Conservation (phyloP, 1,139 yeast species). For the Scheffersomyces illinoinensis region DNA sequence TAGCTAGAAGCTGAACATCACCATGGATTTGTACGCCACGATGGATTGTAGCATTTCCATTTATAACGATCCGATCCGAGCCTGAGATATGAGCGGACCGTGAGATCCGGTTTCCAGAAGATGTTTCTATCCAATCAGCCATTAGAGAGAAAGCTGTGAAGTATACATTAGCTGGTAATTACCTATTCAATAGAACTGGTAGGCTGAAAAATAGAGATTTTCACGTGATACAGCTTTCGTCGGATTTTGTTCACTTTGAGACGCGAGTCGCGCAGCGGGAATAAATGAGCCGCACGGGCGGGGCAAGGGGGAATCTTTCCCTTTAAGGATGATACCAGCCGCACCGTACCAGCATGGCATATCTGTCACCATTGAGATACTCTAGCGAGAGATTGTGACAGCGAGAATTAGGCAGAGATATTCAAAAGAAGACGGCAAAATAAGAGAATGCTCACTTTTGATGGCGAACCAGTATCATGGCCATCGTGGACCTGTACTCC, state of each 20-base stretch:
- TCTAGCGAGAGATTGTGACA: not conserved
- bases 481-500: not conserved
- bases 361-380: not conserved
- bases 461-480: not conserved
- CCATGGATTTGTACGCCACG: conserved; percentile 22
- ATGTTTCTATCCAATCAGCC: conserved; percentile 41
- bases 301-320: not conserved
- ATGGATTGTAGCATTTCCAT: conserved; percentile 36
- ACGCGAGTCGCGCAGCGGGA: not conserved
- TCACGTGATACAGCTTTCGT: not conserved
- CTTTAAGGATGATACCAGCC: not conserved
- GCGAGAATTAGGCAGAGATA: not conserved
- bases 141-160: not conserved
- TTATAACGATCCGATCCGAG: conserved; percentile 26
- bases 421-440: not conserved
- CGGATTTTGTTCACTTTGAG: not conserved
- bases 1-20: conserved; percentile 12
- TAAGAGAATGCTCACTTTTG: no score
- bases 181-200: not conserved
- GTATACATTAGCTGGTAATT: not conserved
- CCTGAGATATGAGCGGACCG: conserved; percentile 37
- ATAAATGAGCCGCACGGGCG: not conserved
- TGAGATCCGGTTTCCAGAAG: conserved; percentile 60
- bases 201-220: not conserved
- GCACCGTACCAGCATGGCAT: not conserved